phyloP scores from a whole-genome alignment of 2,329 filamentous ascomycete species.

The Colletotrichum lentis region DNA sequence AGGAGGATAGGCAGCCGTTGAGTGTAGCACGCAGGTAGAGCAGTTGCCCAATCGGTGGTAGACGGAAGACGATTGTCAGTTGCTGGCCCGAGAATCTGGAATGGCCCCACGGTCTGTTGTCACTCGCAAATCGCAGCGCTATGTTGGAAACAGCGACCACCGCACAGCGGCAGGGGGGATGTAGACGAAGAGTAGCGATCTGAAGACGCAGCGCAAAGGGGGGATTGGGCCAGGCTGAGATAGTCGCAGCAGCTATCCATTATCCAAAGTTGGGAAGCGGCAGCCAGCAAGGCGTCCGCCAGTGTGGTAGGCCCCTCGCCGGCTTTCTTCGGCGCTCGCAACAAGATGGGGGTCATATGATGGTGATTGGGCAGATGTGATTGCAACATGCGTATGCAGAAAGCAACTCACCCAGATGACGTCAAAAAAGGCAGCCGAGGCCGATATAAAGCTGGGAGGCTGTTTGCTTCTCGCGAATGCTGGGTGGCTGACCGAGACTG shows the following conservation, averaged over 20 bases:
- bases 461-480: constrained; percentile 11
- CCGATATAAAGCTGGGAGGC: constrained; percentile 11
- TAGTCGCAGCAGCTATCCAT: constrained; percentile 14
- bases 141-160: constrained; percentile 27
- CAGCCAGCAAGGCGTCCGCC: neutral
- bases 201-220: constrained; percentile 4
- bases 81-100: neutral
- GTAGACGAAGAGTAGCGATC: constrained; percentile 11
- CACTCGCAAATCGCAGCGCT: constrained; percentile 1
- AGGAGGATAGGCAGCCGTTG: constrained; percentile 17
- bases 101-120: neutral
- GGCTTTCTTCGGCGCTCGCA: constrained; percentile 22
- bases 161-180: constrained; percentile 18
- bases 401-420: constrained; percentile 35
- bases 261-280: neutral
- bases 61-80: neutral
- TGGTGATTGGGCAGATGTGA: constrained; percentile 25
- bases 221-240: constrained; percentile 2
- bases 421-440: constrained; percentile 27
- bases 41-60: constrained; percentile 6
- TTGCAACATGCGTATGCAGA: constrained; percentile 3
- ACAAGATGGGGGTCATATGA: neutral
- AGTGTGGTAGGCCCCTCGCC: constrained; percentile 24
- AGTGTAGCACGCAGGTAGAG: neutral
- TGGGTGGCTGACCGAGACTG: constrained; percentile 6